Evolutionary conservation across 2,329 filamentous ascomycete genomes (phyloP), one percentile per base, ranked within the genome.

Genomic region (Alternaria consortialis): DNA sequence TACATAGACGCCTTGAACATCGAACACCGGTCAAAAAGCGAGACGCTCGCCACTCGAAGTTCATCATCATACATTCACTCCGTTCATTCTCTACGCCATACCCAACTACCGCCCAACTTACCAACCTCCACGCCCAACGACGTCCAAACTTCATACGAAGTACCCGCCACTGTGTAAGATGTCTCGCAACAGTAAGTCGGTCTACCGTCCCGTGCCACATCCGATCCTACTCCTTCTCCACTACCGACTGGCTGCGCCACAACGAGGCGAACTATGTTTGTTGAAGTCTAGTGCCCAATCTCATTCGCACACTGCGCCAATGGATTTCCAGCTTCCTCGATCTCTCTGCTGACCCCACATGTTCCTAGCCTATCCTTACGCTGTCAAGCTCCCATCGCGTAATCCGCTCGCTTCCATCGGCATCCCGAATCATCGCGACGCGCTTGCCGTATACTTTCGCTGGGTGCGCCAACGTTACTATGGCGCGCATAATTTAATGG

Each of bases 401-500:
- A 43, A 53, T 37, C 69, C 67, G 5, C 69, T 73, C 36, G 58
- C 56, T 36, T 47, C 29, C 56, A 60, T 65, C 44, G 69, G 71
- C 50, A 65, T 74, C 47, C 70, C 70, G 8, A 58, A 68, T 46
- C 65, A 60, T 32, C 53, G 62, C 29, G 69, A 73, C 27, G 59
- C 66, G 15, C 63, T 75, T 31, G 67, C 70, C 9, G 36, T 74
- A 2, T 71, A 70, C 17, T 48, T 75, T 7, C 67, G 56, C 61
- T 74, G 69, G 71, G 36, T 54, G 36, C 62, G 62, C 2, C 66
- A 70, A 46, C 64, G 59, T 8, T 65, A 59, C 27, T 68, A 62
- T 29, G 57, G 39, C 17, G 20, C 43, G 3, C 46, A 63, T 25
- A 6, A 12, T 12, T 27, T 36, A 0, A 60, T 46, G 58, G 31